Conservation (phyloP, 441 rosid species). For the Erodium chrysanthum region DNA sequence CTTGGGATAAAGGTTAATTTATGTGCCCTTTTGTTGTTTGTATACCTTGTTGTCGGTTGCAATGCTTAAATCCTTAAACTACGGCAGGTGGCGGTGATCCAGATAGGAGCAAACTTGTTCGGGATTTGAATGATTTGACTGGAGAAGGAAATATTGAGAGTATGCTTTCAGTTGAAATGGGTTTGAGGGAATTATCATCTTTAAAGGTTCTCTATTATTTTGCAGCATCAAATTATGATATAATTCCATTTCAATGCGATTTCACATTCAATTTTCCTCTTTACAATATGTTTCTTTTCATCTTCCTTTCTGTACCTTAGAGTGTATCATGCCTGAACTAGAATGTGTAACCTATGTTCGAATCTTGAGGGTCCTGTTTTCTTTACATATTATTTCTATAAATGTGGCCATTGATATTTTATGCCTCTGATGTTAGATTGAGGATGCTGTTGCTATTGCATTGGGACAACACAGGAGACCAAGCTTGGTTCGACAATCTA, state of each 20-base stretch:
- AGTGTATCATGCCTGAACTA: not conserved
- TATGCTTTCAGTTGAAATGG: slow-evolving; percentile 93
- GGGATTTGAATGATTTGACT: slow-evolving; percentile 57
- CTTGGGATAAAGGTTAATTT: slow-evolving; percentile 45
- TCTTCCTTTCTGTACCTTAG: not conserved
- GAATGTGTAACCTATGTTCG: not conserved
- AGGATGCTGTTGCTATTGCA: slow-evolving; percentile 74
- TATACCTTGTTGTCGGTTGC: not conserved
- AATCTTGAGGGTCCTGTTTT: slow-evolving; percentile 1
- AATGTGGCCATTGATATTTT: not conserved
- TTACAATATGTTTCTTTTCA: not conserved
- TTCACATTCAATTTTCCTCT: not conserved
- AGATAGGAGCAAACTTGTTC: slow-evolving; percentile 41
- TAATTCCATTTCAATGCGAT: not conserved
- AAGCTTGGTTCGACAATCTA: slow-evolving; percentile 38
- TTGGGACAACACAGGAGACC: slow-evolving; percentile 54
- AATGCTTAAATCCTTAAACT: slow-evolving; percentile 18
- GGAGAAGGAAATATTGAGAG: slow-evolving; percentile 97
- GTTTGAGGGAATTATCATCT: slow-evolving; percentile 75
- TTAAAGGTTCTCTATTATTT: slow-evolving; percentile 50
- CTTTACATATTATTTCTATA: not conserved
- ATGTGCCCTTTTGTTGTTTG: slow-evolving; percentile 1
- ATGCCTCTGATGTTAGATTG: slow-evolving; percentile 42
- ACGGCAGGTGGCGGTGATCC: slow-evolving; percentile 40
- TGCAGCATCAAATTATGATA: slow-evolving; percentile 1